These are phyloP conservation scores for Tribonema minus DNA, from an alignment of 108 stramenopile genomes.

Conservation along the genomic window DNA sequence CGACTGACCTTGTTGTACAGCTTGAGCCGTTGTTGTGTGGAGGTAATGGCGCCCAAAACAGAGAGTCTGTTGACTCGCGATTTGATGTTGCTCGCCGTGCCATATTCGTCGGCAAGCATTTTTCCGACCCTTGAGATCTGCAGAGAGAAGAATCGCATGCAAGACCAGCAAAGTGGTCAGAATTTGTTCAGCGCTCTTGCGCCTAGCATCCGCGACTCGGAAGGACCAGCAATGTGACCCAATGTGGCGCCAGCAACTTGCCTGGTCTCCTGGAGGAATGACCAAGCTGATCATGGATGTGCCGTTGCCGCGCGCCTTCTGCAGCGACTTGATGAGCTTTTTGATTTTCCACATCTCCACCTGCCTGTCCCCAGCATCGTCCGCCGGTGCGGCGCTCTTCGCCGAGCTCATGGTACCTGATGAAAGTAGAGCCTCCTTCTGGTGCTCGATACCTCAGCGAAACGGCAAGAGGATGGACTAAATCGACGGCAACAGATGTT, in stretches of 20 bases:
- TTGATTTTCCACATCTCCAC: conserved; percentile 99
- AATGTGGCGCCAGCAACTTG: conserved; percentile 21
- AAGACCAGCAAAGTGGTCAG: no score
- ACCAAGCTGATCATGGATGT: conserved; percentile 99
- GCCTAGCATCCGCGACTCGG: no score
- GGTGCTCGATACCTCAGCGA: no score
- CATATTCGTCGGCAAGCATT: conserved; percentile 97
- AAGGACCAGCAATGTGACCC: no score
- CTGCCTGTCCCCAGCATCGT: conserved; percentile 60
- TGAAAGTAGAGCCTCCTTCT: no score
- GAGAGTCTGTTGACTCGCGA: conserved; percentile 90
- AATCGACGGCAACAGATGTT: no score
- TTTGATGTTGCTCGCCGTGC: conserved; percentile 98
- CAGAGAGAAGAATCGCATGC: no score
- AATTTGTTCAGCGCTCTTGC: no score
- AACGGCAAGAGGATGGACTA: no score
- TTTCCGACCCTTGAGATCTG: conserved; percentile 75
- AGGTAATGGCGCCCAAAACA: conserved; percentile 95
- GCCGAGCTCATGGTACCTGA: not conserved
- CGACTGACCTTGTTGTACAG: no score
- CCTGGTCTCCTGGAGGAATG: conserved; percentile 93
- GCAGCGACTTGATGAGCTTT: conserved; percentile 96
- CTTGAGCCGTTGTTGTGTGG: conserved; percentile 96
- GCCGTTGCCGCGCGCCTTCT: conserved; percentile 78
- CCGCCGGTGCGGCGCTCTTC: conserved; percentile 1